Percentiles rank a stretch among this genome's conserved stretches.
These are phyloP conservation scores for Sphaerulina populicola DNA, from an alignment of 2,329 filamentous ascomycete species.

Conservation along the genomic window DNA sequence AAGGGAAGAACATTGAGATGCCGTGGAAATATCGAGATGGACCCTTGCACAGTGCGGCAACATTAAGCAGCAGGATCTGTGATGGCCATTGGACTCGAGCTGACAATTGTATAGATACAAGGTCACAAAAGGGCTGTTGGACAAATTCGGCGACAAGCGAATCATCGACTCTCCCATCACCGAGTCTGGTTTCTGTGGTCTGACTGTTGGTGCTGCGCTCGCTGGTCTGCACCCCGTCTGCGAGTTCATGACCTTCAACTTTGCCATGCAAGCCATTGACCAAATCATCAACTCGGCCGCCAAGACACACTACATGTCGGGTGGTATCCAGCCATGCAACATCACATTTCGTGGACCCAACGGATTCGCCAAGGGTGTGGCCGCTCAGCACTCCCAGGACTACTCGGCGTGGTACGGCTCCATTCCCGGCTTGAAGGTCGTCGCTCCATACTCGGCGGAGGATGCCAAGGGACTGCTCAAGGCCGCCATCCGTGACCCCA, in stretches of 20 bases:
- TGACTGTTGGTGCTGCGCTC: constrained; percentile 89
- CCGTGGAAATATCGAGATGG: too few relatives aligned
- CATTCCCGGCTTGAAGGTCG: constrained; percentile 94
- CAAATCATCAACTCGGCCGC: constrained; percentile 98
- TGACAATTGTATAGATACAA: constrained; percentile 63
- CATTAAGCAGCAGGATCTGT: background rate
- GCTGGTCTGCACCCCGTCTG: constrained; percentile 89
- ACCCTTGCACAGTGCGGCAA: too few relatives aligned
- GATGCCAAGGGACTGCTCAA: constrained; percentile 97
- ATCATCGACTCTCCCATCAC: constrained; percentile 99
- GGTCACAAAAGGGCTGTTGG: constrained; percentile 93
- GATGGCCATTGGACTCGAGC: constrained; percentile 18
- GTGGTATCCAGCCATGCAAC: constrained; percentile 98
- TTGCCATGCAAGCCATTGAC: constrained; percentile 99
- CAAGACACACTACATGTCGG: constrained; percentile 99
- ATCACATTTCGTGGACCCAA: constrained; percentile 99
- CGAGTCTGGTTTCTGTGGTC: constrained; percentile 87
- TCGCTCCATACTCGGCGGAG: constrained; percentile 90
- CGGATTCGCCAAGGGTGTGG: constrained; percentile 92
- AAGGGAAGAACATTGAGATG: too few relatives aligned
- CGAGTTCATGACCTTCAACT: constrained; percentile 99
- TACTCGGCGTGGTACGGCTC: constrained; percentile 98
- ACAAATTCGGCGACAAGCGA: constrained; percentile 94
- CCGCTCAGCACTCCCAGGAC: constrained; percentile 96
- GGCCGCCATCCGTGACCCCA: constrained; percentile 95